phyloP scores from a whole-genome alignment of 805 yeast species.

The Candida oleophila region DNA sequence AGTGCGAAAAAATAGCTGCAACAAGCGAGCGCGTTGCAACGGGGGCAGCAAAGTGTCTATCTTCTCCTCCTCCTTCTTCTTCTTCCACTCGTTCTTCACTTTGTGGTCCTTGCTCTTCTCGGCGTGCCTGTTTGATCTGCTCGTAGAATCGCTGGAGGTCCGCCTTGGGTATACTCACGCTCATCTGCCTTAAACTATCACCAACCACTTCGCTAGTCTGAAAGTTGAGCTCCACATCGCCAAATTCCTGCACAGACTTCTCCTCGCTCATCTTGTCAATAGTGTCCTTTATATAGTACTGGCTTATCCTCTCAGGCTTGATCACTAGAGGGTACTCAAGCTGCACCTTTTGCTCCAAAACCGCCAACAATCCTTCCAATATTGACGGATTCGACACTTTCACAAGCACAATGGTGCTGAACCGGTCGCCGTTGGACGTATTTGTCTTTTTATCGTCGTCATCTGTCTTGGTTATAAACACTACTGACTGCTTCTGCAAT shows the following conservation, averaged over 20 bases:
- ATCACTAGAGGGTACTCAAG: slow-evolving; percentile 10
- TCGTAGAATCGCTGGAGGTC: not conserved
- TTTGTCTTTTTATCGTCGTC: not conserved
- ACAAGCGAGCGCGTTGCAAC: not conserved
- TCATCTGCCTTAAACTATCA: slow-evolving; percentile 3
- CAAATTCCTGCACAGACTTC: slow-evolving; percentile 5
- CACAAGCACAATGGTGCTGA: slow-evolving; percentile 11
- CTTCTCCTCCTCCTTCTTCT: not conserved
- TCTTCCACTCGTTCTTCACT: not conserved
- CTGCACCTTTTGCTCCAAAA: slow-evolving; percentile 6
- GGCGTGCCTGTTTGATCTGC: too few species aligned
- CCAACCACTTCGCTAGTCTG: slow-evolving; percentile 2
- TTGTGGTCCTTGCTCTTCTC: not conserved
- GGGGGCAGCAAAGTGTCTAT: not conserved
- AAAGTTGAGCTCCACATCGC: slow-evolving; percentile 10
- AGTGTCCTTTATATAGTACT: slow-evolving; percentile 8
- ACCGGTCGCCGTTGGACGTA: too few species aligned
- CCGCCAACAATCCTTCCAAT: not conserved
- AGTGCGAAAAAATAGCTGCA: slow-evolving; percentile 11
- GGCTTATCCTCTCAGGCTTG: slow-evolving; percentile 7
- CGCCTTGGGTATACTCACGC: slow-evolving; percentile 1
- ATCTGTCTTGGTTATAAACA: slow-evolving; percentile 8
- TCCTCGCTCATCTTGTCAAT: slow-evolving; percentile 6
- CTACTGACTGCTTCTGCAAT: slow-evolving; percentile 11
- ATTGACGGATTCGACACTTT: slow-evolving; percentile 5